Evolutionary conservation across 345 rosid genomes (phyloP), one percentile per base, ranked within the genome.

Genomic region (Ailanthus altissimus): DNA sequence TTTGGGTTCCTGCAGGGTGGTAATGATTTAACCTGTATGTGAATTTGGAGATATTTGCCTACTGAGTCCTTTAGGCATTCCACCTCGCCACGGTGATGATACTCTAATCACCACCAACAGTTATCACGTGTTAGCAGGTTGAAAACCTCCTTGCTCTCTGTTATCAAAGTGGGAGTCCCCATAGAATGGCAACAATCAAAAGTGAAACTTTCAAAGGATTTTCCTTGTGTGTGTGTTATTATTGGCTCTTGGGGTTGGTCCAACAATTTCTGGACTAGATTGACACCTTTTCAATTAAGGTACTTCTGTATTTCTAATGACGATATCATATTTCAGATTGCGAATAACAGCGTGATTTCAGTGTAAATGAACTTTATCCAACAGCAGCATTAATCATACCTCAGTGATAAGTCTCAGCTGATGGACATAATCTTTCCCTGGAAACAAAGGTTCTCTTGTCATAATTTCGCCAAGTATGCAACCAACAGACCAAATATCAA

Each of bases 401-500:
- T 89, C 94, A 1, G 94, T 89, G 74, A 91, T 86, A 60, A 91
- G 92, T 77, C 89, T 85, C 46, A 91, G 88, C 86, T 91, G 94
- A 83, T 91, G 94, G 77, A 89, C 94, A 83, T 91, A 91, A 74
- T 91, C 94, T 83, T 84, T 91, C 14, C 94, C 94, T n/a, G 94
- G 94, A 78, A 91, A 91, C 66, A 91, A 77, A 75, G 94, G 93
- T 73, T 91, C 87, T 9, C 62, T 14, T 5, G 93, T 89, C 80
- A 82, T 83, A 23, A 89, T 91, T 82, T 91, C 96, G 49, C 91
- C 96, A 62, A 91, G 84, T 79, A 91, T 90, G 85, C 96, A 91
- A 72, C 96, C 96, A 76, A 89, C 93, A 67, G 96, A 91, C 96
- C 96, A 91, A 32, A 91, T 87, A 78, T 91, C 96, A 63, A 91